These are phyloP conservation scores for Magnusiomyces sp. DNA, from an alignment of 1,139 yeast genomes.

Conservation along the genomic window DNA sequence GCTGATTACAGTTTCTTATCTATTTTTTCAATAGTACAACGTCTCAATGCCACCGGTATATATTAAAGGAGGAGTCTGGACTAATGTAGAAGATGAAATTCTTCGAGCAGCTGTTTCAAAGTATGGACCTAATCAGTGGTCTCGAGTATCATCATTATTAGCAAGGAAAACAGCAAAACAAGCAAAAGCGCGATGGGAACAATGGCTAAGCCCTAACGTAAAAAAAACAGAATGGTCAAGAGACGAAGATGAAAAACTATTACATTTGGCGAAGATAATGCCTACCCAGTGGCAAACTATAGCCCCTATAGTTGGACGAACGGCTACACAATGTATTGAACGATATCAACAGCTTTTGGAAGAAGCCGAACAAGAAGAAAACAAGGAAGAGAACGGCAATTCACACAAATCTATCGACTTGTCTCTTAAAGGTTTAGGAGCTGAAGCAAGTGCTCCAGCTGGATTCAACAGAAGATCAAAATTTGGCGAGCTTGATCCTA, in stretches of 20 bases:
- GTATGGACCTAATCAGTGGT: conserved; percentile 93
- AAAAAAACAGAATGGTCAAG: conserved; percentile 59
- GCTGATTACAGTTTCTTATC: too few relatives aligned
- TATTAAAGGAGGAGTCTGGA: conserved; percentile 87
- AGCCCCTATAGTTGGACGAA: conserved; percentile 69
- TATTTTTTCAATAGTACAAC: too few relatives aligned
- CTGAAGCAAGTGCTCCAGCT: conserved; percentile 36
- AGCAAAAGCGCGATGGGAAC: conserved; percentile 89
- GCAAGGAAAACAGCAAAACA: conserved; percentile 85
- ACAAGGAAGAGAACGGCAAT: conserved; percentile 15
- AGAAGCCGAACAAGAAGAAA: conserved; percentile 38
- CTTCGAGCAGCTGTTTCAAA: conserved; percentile 85
- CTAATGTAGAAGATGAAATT: conserved; percentile 83
- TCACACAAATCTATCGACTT: conserved; percentile 27
- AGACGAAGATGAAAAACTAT: conserved; percentile 67
- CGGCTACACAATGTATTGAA: conserved; percentile 85
- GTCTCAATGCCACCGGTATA: conserved; percentile 51
- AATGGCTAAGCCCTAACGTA: conserved; percentile 73
- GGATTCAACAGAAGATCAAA: conserved; percentile 15
- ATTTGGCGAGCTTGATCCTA: conserved; percentile 53
- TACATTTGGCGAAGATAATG: conserved; percentile 56
- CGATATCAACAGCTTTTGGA: conserved; percentile 73
- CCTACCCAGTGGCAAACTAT: conserved; percentile 96
- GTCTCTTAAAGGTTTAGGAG: conserved; percentile 46
- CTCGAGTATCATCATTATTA: conserved; percentile 78